phyloP scores from a whole-genome alignment of 208 protist species.

The Pavlovales sp. region DNA sequence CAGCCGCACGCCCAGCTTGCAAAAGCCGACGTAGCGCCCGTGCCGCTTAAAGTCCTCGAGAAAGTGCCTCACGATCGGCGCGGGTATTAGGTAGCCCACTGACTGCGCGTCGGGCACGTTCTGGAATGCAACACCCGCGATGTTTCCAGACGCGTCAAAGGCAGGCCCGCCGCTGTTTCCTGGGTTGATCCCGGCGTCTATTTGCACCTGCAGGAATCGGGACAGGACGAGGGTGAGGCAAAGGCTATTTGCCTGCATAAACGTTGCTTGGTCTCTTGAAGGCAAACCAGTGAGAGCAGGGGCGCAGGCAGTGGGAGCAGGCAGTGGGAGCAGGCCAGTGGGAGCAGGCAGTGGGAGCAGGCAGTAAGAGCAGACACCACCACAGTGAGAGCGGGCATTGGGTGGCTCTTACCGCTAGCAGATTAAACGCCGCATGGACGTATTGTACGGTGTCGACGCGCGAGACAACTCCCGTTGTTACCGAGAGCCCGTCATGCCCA shows the following conservation, averaged over 20 bases:
- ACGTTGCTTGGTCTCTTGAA: no score
- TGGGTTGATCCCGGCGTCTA: slow-evolving; percentile 34
- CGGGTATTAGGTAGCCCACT: not conserved
- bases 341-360: no score
- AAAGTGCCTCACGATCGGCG: not conserved
- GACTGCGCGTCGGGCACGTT: slow-evolving; percentile 1
- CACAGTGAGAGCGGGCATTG: no score
- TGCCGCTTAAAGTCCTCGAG: not conserved
- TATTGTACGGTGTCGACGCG: slow-evolving; percentile 10
- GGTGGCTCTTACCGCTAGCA: no score
- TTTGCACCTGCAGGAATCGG: slow-evolving; percentile 26
- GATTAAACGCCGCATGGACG: not conserved
- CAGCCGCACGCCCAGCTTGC: not conserved
- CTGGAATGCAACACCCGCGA: not conserved
- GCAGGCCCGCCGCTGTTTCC: not conserved
- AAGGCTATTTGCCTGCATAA: no score
- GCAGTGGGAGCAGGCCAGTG: no score
- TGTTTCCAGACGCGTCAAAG: not conserved
- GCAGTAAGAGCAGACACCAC: no score
- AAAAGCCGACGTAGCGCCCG: not conserved
- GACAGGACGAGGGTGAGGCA: slow-evolving; percentile 20
- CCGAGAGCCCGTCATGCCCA: slow-evolving; percentile 13
- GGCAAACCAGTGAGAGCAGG: no score
- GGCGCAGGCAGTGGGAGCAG: no score
- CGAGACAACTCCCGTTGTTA: slow-evolving; percentile 24